phyloP scores from a whole-genome alignment of 768 basidiomycete genomes.

The Suillus plorans region DNA sequence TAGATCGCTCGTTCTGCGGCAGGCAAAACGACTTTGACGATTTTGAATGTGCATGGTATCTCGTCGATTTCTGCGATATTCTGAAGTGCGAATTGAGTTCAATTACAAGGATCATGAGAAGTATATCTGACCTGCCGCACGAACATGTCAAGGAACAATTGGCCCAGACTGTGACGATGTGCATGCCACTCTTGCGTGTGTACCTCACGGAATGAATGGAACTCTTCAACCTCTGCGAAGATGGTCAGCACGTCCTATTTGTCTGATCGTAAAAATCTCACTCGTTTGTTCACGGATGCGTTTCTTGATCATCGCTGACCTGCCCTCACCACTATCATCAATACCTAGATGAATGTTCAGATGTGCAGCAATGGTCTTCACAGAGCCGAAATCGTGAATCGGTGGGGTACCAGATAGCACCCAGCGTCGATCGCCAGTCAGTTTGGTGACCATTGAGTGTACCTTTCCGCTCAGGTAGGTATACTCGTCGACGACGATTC shows the following conservation, averaged over 20 bases:
- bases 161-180: conserved; percentile 80
- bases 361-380: conserved; percentile 90
- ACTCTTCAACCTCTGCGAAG: conserved; percentile 75
- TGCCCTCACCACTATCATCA: conserved; percentile 83
- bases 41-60: conserved; percentile 73
- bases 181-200: conserved; percentile 92
- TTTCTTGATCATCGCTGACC: conserved; percentile 73
- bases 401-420: conserved; percentile 97
- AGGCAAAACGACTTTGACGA: conserved; percentile 70
- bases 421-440: conserved; percentile 84
- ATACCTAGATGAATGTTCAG: conserved; percentile 89
- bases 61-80: conserved; percentile 97
- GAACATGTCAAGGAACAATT: conserved; percentile 76
- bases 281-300: conserved; percentile 84
- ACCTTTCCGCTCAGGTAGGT: conserved; percentile 85
- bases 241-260: conserved; percentile 17
- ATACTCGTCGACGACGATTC: conserved; percentile 92
- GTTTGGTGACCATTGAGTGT: conserved; percentile 72
- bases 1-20: conserved; percentile 95
- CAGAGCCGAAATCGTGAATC: conserved; percentile 82
- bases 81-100: conserved; percentile 36
- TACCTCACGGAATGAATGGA: conserved; percentile 96
- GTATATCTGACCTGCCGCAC: conserved; percentile 70
- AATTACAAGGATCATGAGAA: not conserved
- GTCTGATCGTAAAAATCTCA: conserved; percentile 29